Base-by-base conservation (phyloP, 2,329 filamentous ascomycete species). In the Colletotrichum tropicicola region DNA sequence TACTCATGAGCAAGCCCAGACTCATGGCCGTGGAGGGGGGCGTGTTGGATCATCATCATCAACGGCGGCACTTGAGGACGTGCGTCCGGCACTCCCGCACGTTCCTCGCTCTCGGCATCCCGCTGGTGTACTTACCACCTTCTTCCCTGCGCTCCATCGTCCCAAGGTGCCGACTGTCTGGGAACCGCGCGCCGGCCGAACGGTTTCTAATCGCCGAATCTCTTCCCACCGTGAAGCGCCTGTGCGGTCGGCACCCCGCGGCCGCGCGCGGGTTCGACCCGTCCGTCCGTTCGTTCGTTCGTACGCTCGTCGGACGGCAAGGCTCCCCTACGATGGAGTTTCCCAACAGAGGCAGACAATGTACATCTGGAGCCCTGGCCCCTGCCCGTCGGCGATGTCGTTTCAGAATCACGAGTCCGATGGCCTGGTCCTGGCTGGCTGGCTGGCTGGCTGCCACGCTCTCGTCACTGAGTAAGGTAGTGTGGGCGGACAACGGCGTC, bases 201-300 rank as follows among this genome's bases (percentile, higher is more conserved):
- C 52, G 28, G 48, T 60, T 49, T 44, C 43, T 60, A 37, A 49
- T 60, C 49, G 56, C 48, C 47, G 60, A 59, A n/a, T n/a, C 47
- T 35, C 17, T n/a, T 12, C 28, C 28, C 28, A n/a, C n/a, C n/a
- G n/a, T 12, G 17, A 12, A 37, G 17, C 27, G 39, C 27, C 51
- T 27, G 35, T 43, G 51, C 37, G 23, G 17, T 54, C 51, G 51
- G 23, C 51, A 43, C 35, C 28, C 28, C 45, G 39, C 41, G 59
- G 44, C 32, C 13, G 32, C 23, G n/a, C 17, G 12, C 17, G 43
- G 19, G n/a, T 8, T 19, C 37, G 37, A 41, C 7, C n/a, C 32
- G 32, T 35, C 15, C 32, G 32, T 35, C 12, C 12, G 32, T 15
- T 15, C 9, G 2, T 13, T 32, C 32, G 32, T 35, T 35, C 32